Evolutionary conservation across 805 yeast species (phyloP).

Genomic region (Lipomyces spencermartinsiae): DNA sequence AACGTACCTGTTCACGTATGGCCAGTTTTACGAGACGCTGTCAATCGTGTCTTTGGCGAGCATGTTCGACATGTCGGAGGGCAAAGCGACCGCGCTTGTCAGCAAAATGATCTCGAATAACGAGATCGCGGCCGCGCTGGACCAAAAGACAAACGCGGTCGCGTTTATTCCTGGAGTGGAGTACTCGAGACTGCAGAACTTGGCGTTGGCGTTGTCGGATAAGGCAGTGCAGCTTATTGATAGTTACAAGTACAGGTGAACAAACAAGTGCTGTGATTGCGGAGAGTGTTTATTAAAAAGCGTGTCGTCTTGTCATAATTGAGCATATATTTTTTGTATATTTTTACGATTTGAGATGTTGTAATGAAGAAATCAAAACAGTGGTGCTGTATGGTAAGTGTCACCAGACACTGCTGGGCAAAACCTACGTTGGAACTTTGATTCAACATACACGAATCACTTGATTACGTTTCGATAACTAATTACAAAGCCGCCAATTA

Average conservation of each 20-base stretch:
- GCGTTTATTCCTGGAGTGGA: slow-evolving; percentile 79
- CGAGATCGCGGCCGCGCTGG: slow-evolving; percentile 78
- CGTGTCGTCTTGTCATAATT: background rate
- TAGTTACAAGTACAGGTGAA: slow-evolving; percentile 33
- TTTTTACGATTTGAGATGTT: background rate
- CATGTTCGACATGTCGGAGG: slow-evolving; percentile 67
- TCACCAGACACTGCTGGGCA: too few species aligned
- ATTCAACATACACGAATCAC: background rate
- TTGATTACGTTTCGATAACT: background rate
- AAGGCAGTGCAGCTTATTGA: slow-evolving; percentile 78
- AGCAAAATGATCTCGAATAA: slow-evolving; percentile 77
- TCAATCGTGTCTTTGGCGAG: slow-evolving; percentile 69
- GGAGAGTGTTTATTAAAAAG: background rate
- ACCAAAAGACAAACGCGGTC: slow-evolving; percentile 66
- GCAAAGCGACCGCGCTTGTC: slow-evolving; percentile 65
- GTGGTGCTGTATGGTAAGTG: too few species aligned
- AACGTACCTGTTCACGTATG: slow-evolving; percentile 88
- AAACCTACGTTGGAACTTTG: background rate
- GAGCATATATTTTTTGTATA: background rate
- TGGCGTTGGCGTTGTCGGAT: slow-evolving; percentile 83
- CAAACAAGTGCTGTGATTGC: background rate
- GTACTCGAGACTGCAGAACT: slow-evolving; percentile 82
- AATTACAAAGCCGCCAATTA: background rate
- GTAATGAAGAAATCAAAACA: background rate
- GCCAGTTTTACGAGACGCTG: slow-evolving; percentile 73